Conservation (phyloP, 139 green algal genomes). For the Ostreobium quekettii region DNA sequence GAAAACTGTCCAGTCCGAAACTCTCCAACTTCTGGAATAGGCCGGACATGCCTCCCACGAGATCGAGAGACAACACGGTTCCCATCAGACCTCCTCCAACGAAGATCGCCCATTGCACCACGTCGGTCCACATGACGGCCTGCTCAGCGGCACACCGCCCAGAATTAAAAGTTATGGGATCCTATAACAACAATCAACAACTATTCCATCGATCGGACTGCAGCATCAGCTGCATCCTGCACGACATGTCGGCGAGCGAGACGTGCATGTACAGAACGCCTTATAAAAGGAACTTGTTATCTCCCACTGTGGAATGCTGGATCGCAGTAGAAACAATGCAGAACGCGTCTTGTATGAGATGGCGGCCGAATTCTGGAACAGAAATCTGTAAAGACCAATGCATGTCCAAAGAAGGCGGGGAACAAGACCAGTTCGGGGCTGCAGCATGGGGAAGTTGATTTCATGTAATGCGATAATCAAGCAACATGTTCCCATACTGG, state of each 20-base stretch:
- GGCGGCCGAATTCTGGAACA: too few species aligned
- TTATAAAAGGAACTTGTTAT: too few species aligned
- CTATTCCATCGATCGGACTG: not conserved
- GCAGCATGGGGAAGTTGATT: too few species aligned
- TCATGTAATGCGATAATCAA: too few species aligned
- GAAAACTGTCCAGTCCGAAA: slow-evolving; percentile 15
- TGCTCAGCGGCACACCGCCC: not conserved
- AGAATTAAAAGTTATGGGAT: not conserved
- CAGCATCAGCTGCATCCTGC: not conserved
- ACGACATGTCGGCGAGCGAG: not conserved
- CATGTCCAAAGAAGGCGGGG: too few species aligned
- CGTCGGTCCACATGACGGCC: slow-evolving; percentile 7
- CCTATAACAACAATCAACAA: not conserved
- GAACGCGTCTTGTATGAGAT: too few species aligned
- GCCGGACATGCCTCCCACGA: not conserved
- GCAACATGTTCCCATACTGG: too few species aligned
- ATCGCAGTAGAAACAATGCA: too few species aligned
- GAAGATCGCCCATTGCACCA: not conserved
- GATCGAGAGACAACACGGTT: not conserved
- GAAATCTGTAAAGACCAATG: too few species aligned
- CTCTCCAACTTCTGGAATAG: slow-evolving; percentile 7
- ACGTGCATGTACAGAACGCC: not conserved
- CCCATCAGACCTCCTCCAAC: not conserved
- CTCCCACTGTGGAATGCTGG: too few species aligned
- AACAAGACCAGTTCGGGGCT: too few species aligned